Evolutionary conservation across 441 rosid genomes (phyloP), one percentile per base, ranked within the genome.

Genomic region (Melastoma candidum): DNA sequence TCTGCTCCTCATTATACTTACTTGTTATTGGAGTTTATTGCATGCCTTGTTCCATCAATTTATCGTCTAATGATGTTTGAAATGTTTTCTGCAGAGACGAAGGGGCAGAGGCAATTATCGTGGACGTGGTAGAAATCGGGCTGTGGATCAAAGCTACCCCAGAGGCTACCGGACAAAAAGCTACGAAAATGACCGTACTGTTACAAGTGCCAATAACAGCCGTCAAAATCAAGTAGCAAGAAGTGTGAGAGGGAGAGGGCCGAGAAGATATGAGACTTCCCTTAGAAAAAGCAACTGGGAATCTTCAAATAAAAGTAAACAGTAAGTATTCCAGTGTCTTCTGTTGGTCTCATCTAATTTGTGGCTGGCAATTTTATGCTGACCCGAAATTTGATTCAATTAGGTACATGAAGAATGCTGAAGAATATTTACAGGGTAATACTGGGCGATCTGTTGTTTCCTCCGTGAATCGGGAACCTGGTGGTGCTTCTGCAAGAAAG

Each of bases 191-290:
- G 47, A 14, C 48, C 59, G 26, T 27, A 41, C 8, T 11, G 50
- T 47, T 36, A 26, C 46, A 11, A 47, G 51, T 51, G 59, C 41
- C 41, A 36, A 48, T 14, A 62, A 67, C 26, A 73, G 73, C 58
- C 75, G 65, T 69, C 86, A 75, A 56, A 77, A 51, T 61, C 78
- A 67, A 68, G 70, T 69, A 54, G 77, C 87, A 46, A 83, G 76
- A 77, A 65, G 64, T 61, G 67, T 83, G 47, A 81, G 85, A 77
- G 97, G 93, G 50, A 83, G 96, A 72, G 98, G 96, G 7, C 75
- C 83, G 63, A 81, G 83, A 71, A 84, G 74, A 61, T 83, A 81
- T 59, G 90, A 82, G 63, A 63, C 73, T 73, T 49, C 77, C 22
- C 59, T 58, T 56, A 87, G 63, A 77, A 77, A 71, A 48, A 74